Percentiles rank a stretch among this genome's conserved stretches.
Evolutionary conservation across 202 grass and related monocot species (phyloP).

Genomic region (Brachypodium distachyon): DNA sequence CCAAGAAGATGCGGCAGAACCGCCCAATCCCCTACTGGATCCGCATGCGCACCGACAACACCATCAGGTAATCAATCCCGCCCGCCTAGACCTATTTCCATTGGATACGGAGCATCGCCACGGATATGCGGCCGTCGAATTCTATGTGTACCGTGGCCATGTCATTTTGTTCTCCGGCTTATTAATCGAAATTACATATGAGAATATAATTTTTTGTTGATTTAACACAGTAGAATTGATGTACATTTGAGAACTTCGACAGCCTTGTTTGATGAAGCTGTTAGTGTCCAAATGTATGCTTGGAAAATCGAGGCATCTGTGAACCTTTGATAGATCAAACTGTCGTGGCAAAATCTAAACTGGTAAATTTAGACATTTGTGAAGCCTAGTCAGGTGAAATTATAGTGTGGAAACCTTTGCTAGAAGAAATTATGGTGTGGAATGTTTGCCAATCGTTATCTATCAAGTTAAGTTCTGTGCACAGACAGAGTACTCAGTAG

Average conservation of each 20-base stretch:
- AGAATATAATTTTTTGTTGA: neutral
- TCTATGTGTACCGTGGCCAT: neutral
- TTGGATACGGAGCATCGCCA: neutral
- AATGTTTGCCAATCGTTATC: neutral
- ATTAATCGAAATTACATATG: neutral
- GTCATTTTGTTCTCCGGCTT: neutral
- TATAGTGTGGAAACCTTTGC: no score
- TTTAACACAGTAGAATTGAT: neutral
- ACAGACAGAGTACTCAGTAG: neutral
- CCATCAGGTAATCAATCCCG: slow-evolving; percentile 19
- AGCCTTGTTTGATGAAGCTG: neutral
- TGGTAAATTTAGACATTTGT: no score
- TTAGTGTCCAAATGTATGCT: no score
- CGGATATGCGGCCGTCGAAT: neutral
- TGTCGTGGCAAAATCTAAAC: no score
- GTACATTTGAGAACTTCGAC: neutral
- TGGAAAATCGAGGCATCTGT: no score
- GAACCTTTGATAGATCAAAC: no score
- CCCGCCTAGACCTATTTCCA: neutral
- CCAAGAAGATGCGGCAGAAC: slow-evolving; percentile 53
- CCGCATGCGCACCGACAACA: slow-evolving; percentile 47
- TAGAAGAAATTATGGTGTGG: no score
- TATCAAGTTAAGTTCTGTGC: neutral
- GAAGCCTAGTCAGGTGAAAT: no score
- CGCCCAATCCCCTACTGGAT: slow-evolving; percentile 53